Evolutionary conservation across 805 yeast species (phyloP).

Genomic region (Sporopachydermia lactativora): DNA sequence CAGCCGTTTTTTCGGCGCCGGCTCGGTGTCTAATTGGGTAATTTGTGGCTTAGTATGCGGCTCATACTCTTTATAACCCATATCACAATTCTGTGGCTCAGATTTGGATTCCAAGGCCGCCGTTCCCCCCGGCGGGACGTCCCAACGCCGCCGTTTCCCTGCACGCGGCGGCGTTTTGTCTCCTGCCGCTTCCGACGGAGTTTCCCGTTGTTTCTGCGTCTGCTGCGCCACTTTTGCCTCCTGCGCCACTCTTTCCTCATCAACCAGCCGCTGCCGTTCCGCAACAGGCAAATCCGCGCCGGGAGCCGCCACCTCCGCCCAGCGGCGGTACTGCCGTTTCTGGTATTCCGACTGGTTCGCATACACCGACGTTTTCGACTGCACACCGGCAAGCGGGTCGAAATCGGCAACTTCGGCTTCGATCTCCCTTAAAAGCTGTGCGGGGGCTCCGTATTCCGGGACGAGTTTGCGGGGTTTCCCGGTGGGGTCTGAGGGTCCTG

Average conservation of each 20-base stretch:
- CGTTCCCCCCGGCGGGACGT: slow-evolving; percentile 26
- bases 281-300: background rate
- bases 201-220: slow-evolving; percentile 13
- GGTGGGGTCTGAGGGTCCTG: too few relatives aligned
- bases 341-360: slow-evolving; percentile 1
- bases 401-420: slow-evolving; percentile 1
- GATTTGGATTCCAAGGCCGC: slow-evolving; percentile 9
- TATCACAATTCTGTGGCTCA: too few relatives aligned
- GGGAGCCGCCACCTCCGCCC: background rate
- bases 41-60: too few relatives aligned
- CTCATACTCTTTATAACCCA: too few relatives aligned
- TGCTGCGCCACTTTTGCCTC: slow-evolving; percentile 3
- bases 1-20: background rate
- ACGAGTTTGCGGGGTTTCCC: too few relatives aligned
- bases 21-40: background rate
- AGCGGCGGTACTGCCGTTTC: background rate
- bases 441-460: too few relatives aligned
- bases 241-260: background rate
- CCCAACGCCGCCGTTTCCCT: slow-evolving; percentile 28
- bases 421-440: too few relatives aligned
- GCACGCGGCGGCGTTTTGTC: slow-evolving; percentile 11
- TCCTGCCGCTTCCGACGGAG: slow-evolving; percentile 14
- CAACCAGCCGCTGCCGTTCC: background rate
- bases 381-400: background rate
- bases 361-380: background rate